Percentiles rank a stretch among this genome's conserved stretches.
Evolutionary conservation across 352 stramenopile genomes (phyloP).

Genomic region (Phytophthora sojae): DNA sequence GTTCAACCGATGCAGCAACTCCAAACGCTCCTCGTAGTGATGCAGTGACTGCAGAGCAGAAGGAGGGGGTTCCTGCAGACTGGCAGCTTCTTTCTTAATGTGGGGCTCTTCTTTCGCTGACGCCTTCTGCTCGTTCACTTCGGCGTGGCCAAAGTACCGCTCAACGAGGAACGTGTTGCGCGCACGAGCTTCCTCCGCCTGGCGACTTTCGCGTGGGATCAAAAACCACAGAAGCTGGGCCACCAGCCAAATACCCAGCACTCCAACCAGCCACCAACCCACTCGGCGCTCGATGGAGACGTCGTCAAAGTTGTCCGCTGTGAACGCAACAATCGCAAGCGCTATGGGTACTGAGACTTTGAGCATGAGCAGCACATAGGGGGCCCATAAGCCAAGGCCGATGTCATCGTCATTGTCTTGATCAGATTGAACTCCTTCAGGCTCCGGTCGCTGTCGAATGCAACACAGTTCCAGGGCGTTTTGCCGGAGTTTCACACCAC

Average conservation of each 20-base stretch:
- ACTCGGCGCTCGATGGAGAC: conserved; percentile 40
- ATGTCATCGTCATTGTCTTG: conserved; percentile 13
- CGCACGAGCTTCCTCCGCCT: conserved; percentile 29
- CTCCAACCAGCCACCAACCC: conserved; percentile 45
- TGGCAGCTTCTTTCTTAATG: neutral
- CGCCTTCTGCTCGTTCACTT: conserved; percentile 7
- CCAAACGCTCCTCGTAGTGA: conserved; percentile 44
- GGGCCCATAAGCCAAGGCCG: conserved; percentile 40
- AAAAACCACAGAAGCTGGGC: conserved; percentile 49
- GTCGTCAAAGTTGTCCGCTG: conserved; percentile 33
- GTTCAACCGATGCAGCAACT: conserved; percentile 49
- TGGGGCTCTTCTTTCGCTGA: conserved; percentile 9
- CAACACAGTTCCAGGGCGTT: conserved; percentile 56
- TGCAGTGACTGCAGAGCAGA: conserved; percentile 17
- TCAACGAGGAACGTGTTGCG: conserved; percentile 55
- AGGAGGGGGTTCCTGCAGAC: conserved; percentile 19
- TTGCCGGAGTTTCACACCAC: conserved; percentile 47
- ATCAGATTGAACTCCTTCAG: conserved; percentile 23
- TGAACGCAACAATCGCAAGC: conserved; percentile 46
- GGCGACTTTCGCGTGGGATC: conserved; percentile 37
- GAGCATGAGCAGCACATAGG: conserved; percentile 40
- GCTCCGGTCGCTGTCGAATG: conserved; percentile 49
- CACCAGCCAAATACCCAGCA: conserved; percentile 39
- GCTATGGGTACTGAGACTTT: conserved; percentile 40
- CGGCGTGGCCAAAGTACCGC: conserved; percentile 51